Base-by-base conservation (phyloP, 345 rosid genomes). In the Punica granatum region DNA sequence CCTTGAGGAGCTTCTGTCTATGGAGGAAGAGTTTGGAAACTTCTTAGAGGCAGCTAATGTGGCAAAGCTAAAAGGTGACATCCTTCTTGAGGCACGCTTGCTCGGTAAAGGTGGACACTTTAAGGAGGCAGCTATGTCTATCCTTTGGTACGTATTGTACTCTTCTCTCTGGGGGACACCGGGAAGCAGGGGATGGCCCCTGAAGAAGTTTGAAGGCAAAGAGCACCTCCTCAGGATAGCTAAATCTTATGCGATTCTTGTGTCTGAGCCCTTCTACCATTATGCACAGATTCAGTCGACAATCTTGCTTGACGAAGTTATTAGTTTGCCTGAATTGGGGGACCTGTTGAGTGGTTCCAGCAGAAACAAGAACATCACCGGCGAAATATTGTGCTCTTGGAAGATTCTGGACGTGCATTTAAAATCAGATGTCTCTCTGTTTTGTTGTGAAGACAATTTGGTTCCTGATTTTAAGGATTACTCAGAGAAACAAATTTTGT, bases 141-240 rank as follows among this genome's bases (percentile, higher is more conserved):
- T 78, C 48, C 72, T 85, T 2, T 72, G 74, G 69, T 74, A 56
- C 71, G 74, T 83, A 19, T 28, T 81, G 46, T 69, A 71, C 35
- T 71, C 41, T 67, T 83, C 90, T 59, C 79, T 85, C 1, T 85
- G 86, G 89, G 66, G 66, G 42, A 37, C 42, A 28, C 44, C 49
- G 23, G 77, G 78, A 69, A 64, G 75, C 70, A 60, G 49, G 33
- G 89, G 83, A 13, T 85, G 89, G 87, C 86, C 85, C 13, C 70
- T 80, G 42, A 77, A 80, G 74, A 75, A 62, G 59, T 80, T 80
- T 73, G 25, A 28, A 2, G 61, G 65, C 15, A 67, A 74, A 68
- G 71, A 77, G 68, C 67, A 75, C 42, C 79, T 82, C 64, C 14
- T 85, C 28, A 54, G 41, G 19, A 80, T 73, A 63, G 86, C 86